Evolutionary conservation across 1,284 basidiomycete species (phyloP).

Genomic region (Termitomyces sp.): DNA sequence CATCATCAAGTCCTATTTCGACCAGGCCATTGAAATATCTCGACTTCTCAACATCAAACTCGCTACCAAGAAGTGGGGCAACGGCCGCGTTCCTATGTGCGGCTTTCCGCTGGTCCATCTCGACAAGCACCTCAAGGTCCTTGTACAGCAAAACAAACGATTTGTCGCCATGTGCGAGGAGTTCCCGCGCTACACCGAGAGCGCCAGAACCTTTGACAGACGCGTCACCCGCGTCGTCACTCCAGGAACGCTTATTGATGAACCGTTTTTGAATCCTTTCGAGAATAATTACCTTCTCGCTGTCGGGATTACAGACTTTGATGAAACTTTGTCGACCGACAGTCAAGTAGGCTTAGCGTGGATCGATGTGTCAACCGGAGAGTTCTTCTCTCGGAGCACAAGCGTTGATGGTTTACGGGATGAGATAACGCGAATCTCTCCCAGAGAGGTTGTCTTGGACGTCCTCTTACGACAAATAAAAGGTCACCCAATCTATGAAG

Average conservation of each 20-base stretch:
- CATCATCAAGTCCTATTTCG: constrained; percentile 77
- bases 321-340: constrained; percentile 13
- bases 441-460: constrained; percentile 79
- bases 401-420: constrained; percentile 62
- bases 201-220: constrained; percentile 62
- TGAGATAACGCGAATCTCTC: constrained; percentile 78
- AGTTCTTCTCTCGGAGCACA: constrained; percentile 76
- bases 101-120: constrained; percentile 87
- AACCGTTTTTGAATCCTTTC: constrained; percentile 77
- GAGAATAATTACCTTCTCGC: constrained; percentile 89
- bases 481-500: constrained; percentile 41
- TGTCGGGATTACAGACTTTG: constrained; percentile 32
- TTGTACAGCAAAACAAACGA: constrained; percentile 77
- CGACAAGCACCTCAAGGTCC: constrained; percentile 79
- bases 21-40: constrained; percentile 80
- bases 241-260: constrained; percentile 89
- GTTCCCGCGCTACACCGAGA: constrained; percentile 50
- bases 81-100: constrained; percentile 70
- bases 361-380: constrained; percentile 94
- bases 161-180: constrained; percentile 94
- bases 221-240: constrained; percentile 84
- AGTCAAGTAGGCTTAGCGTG: constrained; percentile 68
- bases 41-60: constrained; percentile 78
- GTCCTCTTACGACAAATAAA: constrained; percentile 33
- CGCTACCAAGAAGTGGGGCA: constrained; percentile 68